Evolutionary conservation across 257 asterid genomes (phyloP), one percentile per base, ranked within the genome.

Genomic region (Solanum chmielewskii): DNA sequence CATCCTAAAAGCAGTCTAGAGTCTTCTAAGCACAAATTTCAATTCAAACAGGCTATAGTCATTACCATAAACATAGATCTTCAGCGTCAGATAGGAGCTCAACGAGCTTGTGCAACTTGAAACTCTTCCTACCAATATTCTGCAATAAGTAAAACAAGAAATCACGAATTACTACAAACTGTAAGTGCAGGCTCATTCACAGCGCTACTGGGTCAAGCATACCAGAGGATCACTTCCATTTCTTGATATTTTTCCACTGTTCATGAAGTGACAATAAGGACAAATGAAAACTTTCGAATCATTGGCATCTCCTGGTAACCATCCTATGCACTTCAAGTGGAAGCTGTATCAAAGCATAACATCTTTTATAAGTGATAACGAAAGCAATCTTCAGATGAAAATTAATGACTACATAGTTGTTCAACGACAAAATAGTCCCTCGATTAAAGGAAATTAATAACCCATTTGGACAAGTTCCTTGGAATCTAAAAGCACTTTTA

Each of bases 11-110:
- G 83, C 37, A 76, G 37, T 42, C 18, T 31, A 7, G 60, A 76
- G 83, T 23, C 82, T 39, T 13, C 60, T 76, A 47, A 75, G 29
- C 14, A 77, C 29, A 77, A 76, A 35, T 59, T 59, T 86, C 78
- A 89, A 80, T 41, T 35, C 64, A 85, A 89, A 81, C 44, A 86
- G 76, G 70, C 60, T 44, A 81, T 77, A 81, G 73, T 74, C 64
- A 90, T 78, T 94, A 96, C 99, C 99, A 90, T 86, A 95, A 85
- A 84, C 96, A 93, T 37, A 91, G 96, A 86, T 90, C 89, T 78
- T 89, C 94, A 88, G 98, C 97, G 78, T 93, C 95, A 23, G 91
- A 85, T 83, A 92, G 91, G 84, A 95, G 94, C 90, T 78, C 88
- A 76, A 73, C 85, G 71, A 96, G 96, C 87, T 91, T 89, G 90